Conservation (phyloP, 495 filamentous ascomycete species). For the Pseudotulostoma volvatum region DNA sequence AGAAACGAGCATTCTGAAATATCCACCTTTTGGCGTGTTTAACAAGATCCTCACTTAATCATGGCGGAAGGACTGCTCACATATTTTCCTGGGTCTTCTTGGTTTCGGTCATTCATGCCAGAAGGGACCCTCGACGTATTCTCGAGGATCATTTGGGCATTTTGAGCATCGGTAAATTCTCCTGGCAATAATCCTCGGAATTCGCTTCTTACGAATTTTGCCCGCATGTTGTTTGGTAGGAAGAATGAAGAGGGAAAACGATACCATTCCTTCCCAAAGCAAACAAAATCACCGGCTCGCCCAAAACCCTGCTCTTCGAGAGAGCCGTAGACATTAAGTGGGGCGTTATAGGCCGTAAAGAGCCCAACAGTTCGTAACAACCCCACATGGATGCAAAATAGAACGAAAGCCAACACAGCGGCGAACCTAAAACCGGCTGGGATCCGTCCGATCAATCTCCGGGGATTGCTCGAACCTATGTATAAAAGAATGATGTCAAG, state of each 20-base stretch:
- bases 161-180: slow-evolving; percentile 60
- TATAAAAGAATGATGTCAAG: slow-evolving; percentile 61
- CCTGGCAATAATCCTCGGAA: slow-evolving; percentile 85
- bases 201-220: slow-evolving; percentile 77
- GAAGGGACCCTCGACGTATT: slow-evolving; percentile 65
- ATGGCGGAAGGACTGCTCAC: slow-evolving; percentile 33
- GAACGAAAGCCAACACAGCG: slow-evolving; percentile 36
- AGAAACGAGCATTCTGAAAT: slow-evolving; percentile 63
- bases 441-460: slow-evolving; percentile 47
- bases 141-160: slow-evolving; percentile 43
- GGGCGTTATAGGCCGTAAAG: slow-evolving; percentile 71
- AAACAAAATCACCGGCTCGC: slow-evolving; percentile 50
- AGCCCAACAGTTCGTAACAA: slow-evolving; percentile 64
- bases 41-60: no score
- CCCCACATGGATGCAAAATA: slow-evolving; percentile 43
- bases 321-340: slow-evolving; percentile 55
- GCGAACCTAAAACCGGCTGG: slow-evolving; percentile 51
- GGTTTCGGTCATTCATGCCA: slow-evolving; percentile 88
- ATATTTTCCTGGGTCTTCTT: slow-evolving; percentile 78
- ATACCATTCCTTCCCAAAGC: slow-evolving; percentile 97
- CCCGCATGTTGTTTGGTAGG: slow-evolving; percentile 58
- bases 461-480: slow-evolving; percentile 51
- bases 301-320: slow-evolving; percentile 32
- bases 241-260: slow-evolving; percentile 90
- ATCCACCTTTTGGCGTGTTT: slow-evolving; percentile 35